Evolutionary conservation across 768 basidiomycete genomes (phyloP), one percentile per base, ranked within the genome.

Genomic region (Termitomyces sp.): DNA sequence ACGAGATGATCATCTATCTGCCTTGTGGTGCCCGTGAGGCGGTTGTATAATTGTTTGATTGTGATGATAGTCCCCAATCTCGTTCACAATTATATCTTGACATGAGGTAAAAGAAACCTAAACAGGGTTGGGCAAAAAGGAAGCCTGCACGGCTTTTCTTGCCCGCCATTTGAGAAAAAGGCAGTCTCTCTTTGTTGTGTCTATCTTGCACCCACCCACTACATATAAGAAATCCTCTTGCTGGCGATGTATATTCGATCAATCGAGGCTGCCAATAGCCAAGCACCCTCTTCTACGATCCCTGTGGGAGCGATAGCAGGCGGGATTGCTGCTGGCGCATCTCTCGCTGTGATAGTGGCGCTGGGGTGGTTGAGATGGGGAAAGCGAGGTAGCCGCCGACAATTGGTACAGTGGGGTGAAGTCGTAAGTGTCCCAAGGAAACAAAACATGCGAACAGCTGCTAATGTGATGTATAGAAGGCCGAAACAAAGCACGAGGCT

Each of bases 301-400:
- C 83, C 83, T 8, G 65, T 84, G 10, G 77, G 65, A 11, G 77
- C 80, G 11, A 79, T 85, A 58, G 79, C 71, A 6, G 82, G 82
- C 6, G 83, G 83, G 9, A 69, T 75, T 0, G 71, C 65, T 2
- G 83, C 71, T 0, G 84, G 84, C 21, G 71, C 75, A 31, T 51
- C 75, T 8, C 69, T 85, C 11, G 82, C 80, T 5, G 54, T 83
- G 17, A 63, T 69, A 7, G 65, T 72, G 5, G 75, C 76, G 8
- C 57, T 77, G 40, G 70, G 69, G 21, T 85, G 82, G 81, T 65
- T 73, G 41, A 76, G 69, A 56, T 82, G 80, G 79, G 76, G 79
- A 16, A 70, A 66, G 60, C 65, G 64, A 29, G 74, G 79, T 47
- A 75, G 76, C 61, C 69, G 71, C 37, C 69, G 68, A 49, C 66